Evolutionary conservation across 192 early-diverging fungal genomes (phyloP).

Genomic region (Pilobolus umbonatus): DNA sequence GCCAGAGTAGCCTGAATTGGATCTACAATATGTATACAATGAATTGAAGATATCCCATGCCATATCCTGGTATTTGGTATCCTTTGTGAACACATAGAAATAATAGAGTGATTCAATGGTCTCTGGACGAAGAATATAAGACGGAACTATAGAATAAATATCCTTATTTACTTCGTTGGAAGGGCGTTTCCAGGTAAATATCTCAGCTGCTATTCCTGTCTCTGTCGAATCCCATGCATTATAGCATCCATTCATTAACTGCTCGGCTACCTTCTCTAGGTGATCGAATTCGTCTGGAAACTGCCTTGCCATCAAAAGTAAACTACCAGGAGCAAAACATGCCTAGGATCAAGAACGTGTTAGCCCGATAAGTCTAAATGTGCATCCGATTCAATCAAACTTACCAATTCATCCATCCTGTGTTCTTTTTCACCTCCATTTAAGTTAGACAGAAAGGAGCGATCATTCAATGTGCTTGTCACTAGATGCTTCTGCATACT

Average conservation of each 20-base stretch:
- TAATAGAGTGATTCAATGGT: conserved; percentile 68
- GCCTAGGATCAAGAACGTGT: conserved; percentile 32
- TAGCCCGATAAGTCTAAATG: not conserved
- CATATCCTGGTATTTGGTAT: conserved; percentile 58
- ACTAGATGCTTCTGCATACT: conserved; percentile 26
- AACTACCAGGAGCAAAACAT: conserved; percentile 50
- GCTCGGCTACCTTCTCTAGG: conserved; percentile 31
- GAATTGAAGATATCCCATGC: conserved; percentile 62
- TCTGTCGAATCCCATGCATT: conserved; percentile 37
- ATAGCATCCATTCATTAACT: conserved; percentile 45
- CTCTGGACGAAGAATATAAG: conserved; percentile 39
- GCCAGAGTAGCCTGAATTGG: conserved; percentile 45
- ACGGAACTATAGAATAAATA: not conserved
- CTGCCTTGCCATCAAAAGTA: conserved; percentile 41
- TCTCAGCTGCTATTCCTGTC: conserved; percentile 52
- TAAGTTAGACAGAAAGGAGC: too few relatives aligned
- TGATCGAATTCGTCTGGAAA: conserved; percentile 35
- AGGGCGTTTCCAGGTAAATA: conserved; percentile 26
- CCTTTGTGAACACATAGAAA: conserved; percentile 68
- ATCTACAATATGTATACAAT: conserved; percentile 43
- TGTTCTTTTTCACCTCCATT: conserved; percentile 1
- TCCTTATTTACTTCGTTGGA: not conserved
- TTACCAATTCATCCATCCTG: conserved; percentile 24
- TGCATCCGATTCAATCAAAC: not conserved
- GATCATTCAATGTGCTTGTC: conserved; percentile 1